A percentile compares a stretch with the other conserved stretches of the same genome.
phyloP scores from a whole-genome alignment of 2,329 filamentous ascomycete genomes.

The Lasiodiplodia sp. region DNA sequence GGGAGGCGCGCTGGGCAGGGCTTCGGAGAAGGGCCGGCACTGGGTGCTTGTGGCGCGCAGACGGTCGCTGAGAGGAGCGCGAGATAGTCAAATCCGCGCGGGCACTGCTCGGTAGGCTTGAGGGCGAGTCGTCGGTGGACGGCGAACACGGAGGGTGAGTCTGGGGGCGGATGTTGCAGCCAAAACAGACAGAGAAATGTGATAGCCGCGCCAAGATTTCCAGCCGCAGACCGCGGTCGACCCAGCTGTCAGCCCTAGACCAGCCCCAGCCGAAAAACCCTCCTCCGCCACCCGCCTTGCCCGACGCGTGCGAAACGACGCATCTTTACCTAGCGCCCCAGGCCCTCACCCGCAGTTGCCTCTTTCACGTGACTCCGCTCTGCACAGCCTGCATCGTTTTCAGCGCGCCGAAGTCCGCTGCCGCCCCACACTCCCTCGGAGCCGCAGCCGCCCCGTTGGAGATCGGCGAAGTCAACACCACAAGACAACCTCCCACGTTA shows the following conservation, averaged over 20 bases:
- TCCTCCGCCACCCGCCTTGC: conserved; percentile 6
- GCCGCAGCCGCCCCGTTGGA: neutral
- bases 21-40: conserved; percentile 16
- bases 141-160: conserved; percentile 29
- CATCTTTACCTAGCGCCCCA: neutral
- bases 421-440: neutral
- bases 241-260: neutral
- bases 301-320: neutral
- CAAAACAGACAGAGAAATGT: conserved; percentile 18
- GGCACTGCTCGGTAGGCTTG: conserved; percentile 31
- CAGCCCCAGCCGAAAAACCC: neutral
- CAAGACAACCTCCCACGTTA: neutral
- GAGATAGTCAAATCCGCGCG: conserved; percentile 31
- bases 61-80: conserved; percentile 29
- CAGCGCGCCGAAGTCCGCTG: neutral
- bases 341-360: neutral
- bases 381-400: neutral
- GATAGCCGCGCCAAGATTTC: conserved; percentile 22
- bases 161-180: conserved; percentile 2
- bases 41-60: conserved; percentile 19
- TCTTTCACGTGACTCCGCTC: conserved; percentile 4
- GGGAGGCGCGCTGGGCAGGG: conserved; percentile 24
- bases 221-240: neutral
- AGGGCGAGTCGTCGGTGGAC: conserved; percentile 29
- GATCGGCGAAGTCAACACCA: conserved; percentile 8